Evolutionary conservation across 2,329 filamentous ascomycete species (phyloP).

Genomic region (Fusarium siculi): DNA sequence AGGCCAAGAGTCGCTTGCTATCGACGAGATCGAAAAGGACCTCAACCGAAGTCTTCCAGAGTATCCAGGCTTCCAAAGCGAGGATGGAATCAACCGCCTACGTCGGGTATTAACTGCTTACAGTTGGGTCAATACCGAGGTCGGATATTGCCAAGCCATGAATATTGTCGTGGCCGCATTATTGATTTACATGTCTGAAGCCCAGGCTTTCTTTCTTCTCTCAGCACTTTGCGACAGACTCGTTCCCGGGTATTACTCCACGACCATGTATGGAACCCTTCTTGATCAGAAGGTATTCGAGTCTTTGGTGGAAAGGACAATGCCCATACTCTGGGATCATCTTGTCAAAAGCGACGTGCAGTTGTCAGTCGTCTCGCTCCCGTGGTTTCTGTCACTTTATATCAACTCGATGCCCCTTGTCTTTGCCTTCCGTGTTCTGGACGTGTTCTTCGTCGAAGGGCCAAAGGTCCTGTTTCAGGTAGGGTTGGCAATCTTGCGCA

Average conservation of each 20-base stretch:
- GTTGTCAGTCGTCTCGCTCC: slow-evolving; percentile 94
- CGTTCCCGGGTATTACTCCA: slow-evolving; percentile 96
- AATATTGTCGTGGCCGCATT: slow-evolving; percentile 99
- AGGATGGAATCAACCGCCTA: slow-evolving; percentile 91
- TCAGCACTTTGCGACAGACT: slow-evolving; percentile 92
- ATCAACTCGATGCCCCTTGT: slow-evolving; percentile 99
- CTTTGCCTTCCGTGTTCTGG: slow-evolving; percentile 94
- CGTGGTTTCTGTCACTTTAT: slow-evolving; percentile 97
- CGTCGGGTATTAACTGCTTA: slow-evolving; percentile 94
- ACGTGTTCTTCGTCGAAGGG: slow-evolving; percentile 98
- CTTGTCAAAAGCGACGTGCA: slow-evolving; percentile 97
- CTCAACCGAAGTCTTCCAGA: slow-evolving; percentile 95
- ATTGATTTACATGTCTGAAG: slow-evolving; percentile 97
- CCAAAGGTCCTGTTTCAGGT: slow-evolving; percentile 98
- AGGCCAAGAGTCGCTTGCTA: slow-evolving; percentile 90
- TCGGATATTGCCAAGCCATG: slow-evolving; percentile 99
- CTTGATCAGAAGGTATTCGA: slow-evolving; percentile 98
- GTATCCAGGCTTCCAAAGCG: slow-evolving; percentile 96
- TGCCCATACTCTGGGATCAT: slow-evolving; percentile 98
- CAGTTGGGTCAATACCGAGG: slow-evolving; percentile 95
- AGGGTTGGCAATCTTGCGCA: slow-evolving; percentile 92
- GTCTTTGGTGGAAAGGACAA: slow-evolving; percentile 96
- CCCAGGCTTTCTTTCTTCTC: slow-evolving; percentile 94
- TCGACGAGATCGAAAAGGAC: slow-evolving; percentile 99
- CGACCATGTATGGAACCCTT: slow-evolving; percentile 98